phyloP scores from a whole-genome alignment of 2,329 filamentous ascomycete genomes.

The Fusarium sp. region DNA sequence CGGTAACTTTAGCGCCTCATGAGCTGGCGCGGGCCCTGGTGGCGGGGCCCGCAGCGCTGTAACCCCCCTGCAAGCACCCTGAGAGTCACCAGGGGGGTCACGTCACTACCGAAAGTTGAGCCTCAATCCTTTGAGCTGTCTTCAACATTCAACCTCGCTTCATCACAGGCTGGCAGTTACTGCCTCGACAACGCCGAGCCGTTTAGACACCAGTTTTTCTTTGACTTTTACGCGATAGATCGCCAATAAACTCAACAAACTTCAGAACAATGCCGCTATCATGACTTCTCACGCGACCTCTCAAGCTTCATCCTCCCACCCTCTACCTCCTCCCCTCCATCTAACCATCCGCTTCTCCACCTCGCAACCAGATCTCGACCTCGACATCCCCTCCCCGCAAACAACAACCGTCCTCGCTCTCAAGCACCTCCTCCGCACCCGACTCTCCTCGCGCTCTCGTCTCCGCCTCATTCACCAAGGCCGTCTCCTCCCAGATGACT shows the following conservation, averaged over 20 bases:
- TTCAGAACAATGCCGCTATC: constrained; percentile 43
- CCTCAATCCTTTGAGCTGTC: constrained; percentile 11
- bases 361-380: constrained; percentile 84
- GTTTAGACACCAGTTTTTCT: not conserved
- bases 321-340: constrained; percentile 68
- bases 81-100: constrained; percentile 18
- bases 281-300: constrained; percentile 49
- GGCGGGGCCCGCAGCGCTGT: constrained; percentile 24
- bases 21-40: constrained; percentile 18
- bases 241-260: too few species aligned
- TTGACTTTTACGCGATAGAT: not conserved
- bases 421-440: constrained; percentile 84
- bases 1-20: constrained; percentile 29
- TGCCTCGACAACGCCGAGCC: not conserved
- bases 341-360: constrained; percentile 93
- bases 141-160: constrained; percentile 9
- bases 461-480: constrained; percentile 93
- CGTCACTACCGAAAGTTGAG: constrained; percentile 28
- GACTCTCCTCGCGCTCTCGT: constrained; percentile 78
- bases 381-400: constrained; percentile 79
- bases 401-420: constrained; percentile 83
- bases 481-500: constrained; percentile 84
- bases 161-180: not conserved
- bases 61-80: constrained; percentile 32
- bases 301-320: constrained; percentile 35